Evolutionary conservation across 768 basidiomycete genomes (phyloP).

Genomic region (Solioccasus polychromus): DNA sequence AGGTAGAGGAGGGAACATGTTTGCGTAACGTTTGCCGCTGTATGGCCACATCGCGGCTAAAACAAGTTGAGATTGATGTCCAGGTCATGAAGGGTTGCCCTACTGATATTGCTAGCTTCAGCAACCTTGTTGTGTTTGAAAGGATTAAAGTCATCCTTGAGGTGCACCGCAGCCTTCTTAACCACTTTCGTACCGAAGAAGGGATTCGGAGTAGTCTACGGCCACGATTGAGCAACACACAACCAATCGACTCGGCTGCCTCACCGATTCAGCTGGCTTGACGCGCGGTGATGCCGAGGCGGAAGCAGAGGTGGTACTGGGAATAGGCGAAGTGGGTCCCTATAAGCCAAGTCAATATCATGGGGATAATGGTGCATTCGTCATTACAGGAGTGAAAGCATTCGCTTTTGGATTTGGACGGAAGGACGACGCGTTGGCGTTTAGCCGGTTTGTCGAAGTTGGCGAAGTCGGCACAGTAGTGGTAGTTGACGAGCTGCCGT

Average conservation of each 20-base stretch:
- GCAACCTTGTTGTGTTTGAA: constrained; percentile 85
- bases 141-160: constrained; percentile 97
- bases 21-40: constrained; percentile 80
- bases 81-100: constrained; percentile 30
- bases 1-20: constrained; percentile 67
- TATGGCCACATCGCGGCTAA: constrained; percentile 83
- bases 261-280: constrained; percentile 54
- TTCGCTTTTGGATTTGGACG: constrained; percentile 81
- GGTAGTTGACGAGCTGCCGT: constrained; percentile 32
- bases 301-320: constrained; percentile 39
- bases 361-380: constrained; percentile 8
- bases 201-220: constrained; percentile 60
- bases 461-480: constrained; percentile 50
- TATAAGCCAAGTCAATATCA: constrained; percentile 30
- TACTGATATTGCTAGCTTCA: constrained; percentile 72
- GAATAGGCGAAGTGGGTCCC: constrained; percentile 47
- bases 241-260: constrained; percentile 6
- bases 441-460: constrained; percentile 61
- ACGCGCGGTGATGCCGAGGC: constrained; percentile 60
- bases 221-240: constrained; percentile 10
- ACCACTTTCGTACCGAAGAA: constrained; percentile 84
- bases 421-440: constrained; percentile 90
- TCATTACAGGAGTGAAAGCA: constrained; percentile 65
- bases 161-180: constrained; percentile 77
- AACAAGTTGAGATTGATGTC: constrained; percentile 4